phyloP scores from a whole-genome alignment of 106 monocot species.

The Posidonia australis region DNA sequence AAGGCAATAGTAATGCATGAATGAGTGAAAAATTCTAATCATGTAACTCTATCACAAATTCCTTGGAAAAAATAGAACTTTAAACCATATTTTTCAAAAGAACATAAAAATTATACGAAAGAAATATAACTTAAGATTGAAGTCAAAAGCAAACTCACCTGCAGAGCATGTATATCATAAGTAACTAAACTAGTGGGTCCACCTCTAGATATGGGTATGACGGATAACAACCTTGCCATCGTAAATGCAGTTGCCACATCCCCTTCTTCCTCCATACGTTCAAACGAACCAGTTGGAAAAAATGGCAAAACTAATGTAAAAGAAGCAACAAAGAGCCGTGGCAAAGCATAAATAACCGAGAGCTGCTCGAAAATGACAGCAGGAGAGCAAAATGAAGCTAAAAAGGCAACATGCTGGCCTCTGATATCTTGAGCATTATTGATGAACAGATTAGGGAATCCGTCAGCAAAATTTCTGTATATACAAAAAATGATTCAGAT shows the following conservation, averaged over 20 bases:
- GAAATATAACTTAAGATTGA: neutral
- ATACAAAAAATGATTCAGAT: neutral
- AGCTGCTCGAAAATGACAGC: conserved; percentile 92
- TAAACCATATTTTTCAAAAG: too few relatives aligned
- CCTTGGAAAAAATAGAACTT: too few relatives aligned
- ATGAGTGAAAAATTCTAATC: too few relatives aligned
- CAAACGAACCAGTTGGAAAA: conserved; percentile 96
- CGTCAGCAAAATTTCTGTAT: conserved; percentile 85
- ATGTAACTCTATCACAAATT: too few relatives aligned
- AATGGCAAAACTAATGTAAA: conserved; percentile 90
- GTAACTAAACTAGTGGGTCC: conserved; percentile 90
- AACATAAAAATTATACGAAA: too few relatives aligned
- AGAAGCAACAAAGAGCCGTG: conserved; percentile 81
- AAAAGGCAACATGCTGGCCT: conserved; percentile 92
- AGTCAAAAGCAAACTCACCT: conserved; percentile 28
- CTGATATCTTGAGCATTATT: conserved; percentile 87
- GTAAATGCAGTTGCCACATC: conserved; percentile 97
- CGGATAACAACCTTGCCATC: conserved; percentile 85
- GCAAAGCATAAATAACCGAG: conserved; percentile 91
- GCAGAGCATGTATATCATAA: conserved; percentile 95
- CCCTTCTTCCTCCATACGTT: conserved; percentile 95
- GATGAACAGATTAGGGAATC: conserved; percentile 93
- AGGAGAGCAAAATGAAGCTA: conserved; percentile 91
- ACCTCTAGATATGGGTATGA: conserved; percentile 88
- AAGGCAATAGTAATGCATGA: neutral